Evolutionary conservation across 1,139 yeast genomes (phyloP).

Genomic region (Lodderomyces parapsilosis): DNA sequence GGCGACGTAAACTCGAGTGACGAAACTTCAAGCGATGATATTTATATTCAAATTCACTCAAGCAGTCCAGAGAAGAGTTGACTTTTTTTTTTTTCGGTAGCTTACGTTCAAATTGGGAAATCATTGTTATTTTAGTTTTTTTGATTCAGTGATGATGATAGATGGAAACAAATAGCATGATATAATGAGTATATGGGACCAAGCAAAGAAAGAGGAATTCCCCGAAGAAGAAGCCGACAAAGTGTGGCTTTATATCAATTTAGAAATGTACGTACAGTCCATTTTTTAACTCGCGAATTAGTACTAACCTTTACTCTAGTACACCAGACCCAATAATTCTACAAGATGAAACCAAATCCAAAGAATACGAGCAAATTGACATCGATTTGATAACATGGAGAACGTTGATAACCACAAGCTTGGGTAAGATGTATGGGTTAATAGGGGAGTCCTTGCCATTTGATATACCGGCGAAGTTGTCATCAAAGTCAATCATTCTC

Average conservation of each 20-base stretch:
- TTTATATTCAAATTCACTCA: neutral
- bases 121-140: no score
- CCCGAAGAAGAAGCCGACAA: neutral
- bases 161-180: neutral
- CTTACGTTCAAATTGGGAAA: no score
- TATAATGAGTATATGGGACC: neutral
- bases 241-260: slow-evolving; percentile 9
- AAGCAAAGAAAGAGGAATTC: neutral
- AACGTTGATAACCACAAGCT: slow-evolving; percentile 23
- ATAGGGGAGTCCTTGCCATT: slow-evolving; percentile 36
- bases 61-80: neutral
- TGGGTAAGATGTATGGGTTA: slow-evolving; percentile 33
- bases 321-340: slow-evolving; percentile 8
- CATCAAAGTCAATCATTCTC: slow-evolving; percentile 17
- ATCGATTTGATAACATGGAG: slow-evolving; percentile 34
- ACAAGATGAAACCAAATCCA: neutral
- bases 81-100: no score
- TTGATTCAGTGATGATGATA: no score
- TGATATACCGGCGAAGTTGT: slow-evolving; percentile 21
- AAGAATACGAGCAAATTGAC: slow-evolving; percentile 9
- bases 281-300: neutral
- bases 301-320: slow-evolving; percentile 4
- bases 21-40: slow-evolving; percentile 1
- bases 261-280: slow-evolving; percentile 12
- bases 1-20: neutral